Conservation (phyloP, 2,329 filamentous ascomycete species). For the Hysterium pulicare region DNA sequence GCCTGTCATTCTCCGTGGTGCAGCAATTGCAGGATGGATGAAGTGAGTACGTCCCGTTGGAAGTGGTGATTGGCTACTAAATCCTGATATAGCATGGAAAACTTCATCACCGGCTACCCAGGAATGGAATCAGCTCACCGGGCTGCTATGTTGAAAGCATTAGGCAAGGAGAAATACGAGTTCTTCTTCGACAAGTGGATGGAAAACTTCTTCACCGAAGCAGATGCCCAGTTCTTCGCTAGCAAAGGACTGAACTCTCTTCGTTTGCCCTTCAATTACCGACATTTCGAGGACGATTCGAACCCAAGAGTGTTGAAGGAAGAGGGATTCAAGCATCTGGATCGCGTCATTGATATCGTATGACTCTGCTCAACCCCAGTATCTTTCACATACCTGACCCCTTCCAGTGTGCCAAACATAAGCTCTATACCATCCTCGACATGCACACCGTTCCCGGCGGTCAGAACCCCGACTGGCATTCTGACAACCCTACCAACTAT, state of each 20-base stretch:
- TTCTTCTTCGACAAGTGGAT: conserved; percentile 59
- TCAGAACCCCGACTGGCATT: conserved; percentile 52
- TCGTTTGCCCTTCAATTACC: conserved; percentile 60
- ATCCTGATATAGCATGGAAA: conserved; percentile 49
- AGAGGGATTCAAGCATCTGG: conserved; percentile 49
- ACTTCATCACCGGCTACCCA: conserved; percentile 62
- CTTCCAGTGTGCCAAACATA: conserved; percentile 40
- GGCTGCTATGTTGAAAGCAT: conserved; percentile 50
- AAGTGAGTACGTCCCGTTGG: conserved; percentile 25
- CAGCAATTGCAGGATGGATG: conserved; percentile 46
- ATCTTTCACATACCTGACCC: background rate
- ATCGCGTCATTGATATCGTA: conserved; percentile 46
- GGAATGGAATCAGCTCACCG: conserved; percentile 58
- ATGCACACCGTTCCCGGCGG: conserved; percentile 50
- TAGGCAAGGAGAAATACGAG: conserved; percentile 56
- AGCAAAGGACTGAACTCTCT: conserved; percentile 57
- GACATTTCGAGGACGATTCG: conserved; percentile 54
- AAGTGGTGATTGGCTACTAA: background rate
- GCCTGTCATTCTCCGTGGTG: conserved; percentile 47
- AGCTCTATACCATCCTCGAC: conserved; percentile 52
- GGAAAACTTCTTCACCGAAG: conserved; percentile 58
- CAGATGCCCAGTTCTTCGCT: conserved; percentile 57
- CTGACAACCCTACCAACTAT: conserved; percentile 45
- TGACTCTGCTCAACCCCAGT: background rate
- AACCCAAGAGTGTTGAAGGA: conserved; percentile 49